Percentiles rank a stretch among this genome's conserved stretches.
Conservation (phyloP, 108 stramenopile species). For the Skeletonema menzelii region DNA sequence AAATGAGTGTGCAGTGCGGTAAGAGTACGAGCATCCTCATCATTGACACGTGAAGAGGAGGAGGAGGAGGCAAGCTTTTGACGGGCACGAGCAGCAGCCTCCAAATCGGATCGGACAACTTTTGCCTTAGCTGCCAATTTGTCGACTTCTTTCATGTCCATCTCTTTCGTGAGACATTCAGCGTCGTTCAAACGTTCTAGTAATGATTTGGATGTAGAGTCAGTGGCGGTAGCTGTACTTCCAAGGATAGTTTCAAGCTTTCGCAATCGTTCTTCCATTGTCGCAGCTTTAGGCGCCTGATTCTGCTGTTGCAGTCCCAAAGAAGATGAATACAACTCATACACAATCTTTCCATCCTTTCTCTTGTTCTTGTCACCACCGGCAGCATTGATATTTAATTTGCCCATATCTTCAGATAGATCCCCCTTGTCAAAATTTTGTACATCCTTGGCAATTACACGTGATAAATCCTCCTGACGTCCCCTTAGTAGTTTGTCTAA, state of each 20-base stretch:
- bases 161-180: slow-evolving; percentile 17
- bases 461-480: slow-evolving; percentile 34
- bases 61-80: slow-evolving; percentile 31
- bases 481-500: slow-evolving; percentile 12
- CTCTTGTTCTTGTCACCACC: background rate
- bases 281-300: slow-evolving; percentile 8
- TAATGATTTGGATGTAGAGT: slow-evolving; percentile 7
- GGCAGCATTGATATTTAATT: background rate
- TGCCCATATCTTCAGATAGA: background rate
- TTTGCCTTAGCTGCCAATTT: slow-evolving; percentile 46
- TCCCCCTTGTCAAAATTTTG: slow-evolving; percentile 12
- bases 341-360: slow-evolving; percentile 30
- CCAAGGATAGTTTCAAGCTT: slow-evolving; percentile 31
- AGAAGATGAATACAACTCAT: slow-evolving; percentile 28
- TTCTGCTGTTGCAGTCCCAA: background rate
- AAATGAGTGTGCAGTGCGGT: slow-evolving; percentile 69
- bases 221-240: slow-evolving; percentile 1
- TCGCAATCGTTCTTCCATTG: slow-evolving; percentile 38
- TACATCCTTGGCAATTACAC: slow-evolving; percentile 32
- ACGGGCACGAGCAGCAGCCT: slow-evolving; percentile 41
- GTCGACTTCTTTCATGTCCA: slow-evolving; percentile 36
- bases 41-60: slow-evolving; percentile 31
- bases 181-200: slow-evolving; percentile 39
- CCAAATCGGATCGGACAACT: slow-evolving; percentile 39
- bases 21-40: slow-evolving; percentile 69